phyloP scores from a whole-genome alignment of 164 flowering plant genomes.

The Chimonanthus salicifolius region DNA sequence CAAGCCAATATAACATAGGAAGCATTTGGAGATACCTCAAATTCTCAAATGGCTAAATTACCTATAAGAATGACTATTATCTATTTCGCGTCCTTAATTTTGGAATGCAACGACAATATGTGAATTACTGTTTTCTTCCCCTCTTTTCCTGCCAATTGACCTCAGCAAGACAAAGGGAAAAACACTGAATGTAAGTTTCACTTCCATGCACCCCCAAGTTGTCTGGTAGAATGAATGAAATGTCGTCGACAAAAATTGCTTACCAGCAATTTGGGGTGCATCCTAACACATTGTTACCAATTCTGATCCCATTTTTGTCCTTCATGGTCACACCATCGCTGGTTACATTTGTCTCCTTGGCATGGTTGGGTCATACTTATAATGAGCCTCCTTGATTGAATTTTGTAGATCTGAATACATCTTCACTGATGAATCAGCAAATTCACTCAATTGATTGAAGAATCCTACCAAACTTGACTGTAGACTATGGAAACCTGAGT shows the following conservation, averaged over 20 bases:
- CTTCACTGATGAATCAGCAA: conserved; percentile 50
- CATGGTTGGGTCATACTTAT: conserved; percentile 12
- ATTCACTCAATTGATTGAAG: conserved; percentile 43
- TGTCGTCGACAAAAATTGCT: neutral
- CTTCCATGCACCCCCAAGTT: neutral
- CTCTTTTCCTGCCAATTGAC: neutral
- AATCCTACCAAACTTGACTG: conserved; percentile 47
- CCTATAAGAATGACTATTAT: neutral
- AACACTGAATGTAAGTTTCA: neutral
- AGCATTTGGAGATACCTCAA: neutral
- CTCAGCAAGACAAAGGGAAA: neutral
- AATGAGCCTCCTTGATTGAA: conserved; percentile 42
- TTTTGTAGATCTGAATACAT: conserved; percentile 49
- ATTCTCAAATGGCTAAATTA: neutral
- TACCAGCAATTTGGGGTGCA: neutral
- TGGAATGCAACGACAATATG: neutral
- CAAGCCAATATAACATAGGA: neutral
- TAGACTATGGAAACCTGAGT: conserved; percentile 48
- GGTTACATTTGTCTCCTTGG: conserved; percentile 11
- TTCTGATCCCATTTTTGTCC: neutral
- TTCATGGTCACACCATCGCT: neutral
- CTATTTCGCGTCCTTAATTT: neutral
- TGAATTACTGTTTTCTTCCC: neutral
- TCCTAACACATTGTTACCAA: neutral
- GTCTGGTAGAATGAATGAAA: neutral